Evolutionary conservation across 352 stramenopile species (phyloP).

Genomic region (Phytophthora megakarya): DNA sequence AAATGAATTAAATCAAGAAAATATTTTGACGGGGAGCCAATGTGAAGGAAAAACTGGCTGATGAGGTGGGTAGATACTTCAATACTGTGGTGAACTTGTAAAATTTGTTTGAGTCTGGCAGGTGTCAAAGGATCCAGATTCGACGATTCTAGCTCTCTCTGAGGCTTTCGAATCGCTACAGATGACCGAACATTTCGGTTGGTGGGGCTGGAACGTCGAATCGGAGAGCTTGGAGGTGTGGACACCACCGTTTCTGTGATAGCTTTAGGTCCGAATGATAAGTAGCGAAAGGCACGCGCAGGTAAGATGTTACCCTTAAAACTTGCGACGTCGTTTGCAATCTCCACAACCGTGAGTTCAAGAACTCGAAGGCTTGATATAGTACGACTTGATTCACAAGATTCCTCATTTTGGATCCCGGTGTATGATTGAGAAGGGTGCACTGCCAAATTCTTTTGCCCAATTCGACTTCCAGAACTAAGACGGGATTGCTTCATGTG

Average conservation of each 20-base stretch:
- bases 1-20: conserved; percentile 54
- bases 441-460: background rate
- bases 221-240: conserved; percentile 14
- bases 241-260: background rate
- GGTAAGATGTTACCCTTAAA: conserved; percentile 32
- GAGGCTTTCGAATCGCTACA: conserved; percentile 8
- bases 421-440: background rate
- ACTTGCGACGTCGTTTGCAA: conserved; percentile 29
- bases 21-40: conserved; percentile 45
- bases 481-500: background rate
- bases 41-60: conserved; percentile 59
- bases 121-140: conserved; percentile 45
- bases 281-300: conserved; percentile 31
- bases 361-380: conserved; percentile 40
- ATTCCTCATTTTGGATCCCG: background rate
- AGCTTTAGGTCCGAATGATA: conserved; percentile 20
- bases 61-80: conserved; percentile 49
- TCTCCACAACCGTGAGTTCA: conserved; percentile 44
- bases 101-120: conserved; percentile 37
- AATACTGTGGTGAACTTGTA: conserved; percentile 37
- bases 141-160: conserved; percentile 27
- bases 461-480: background rate
- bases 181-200: conserved; percentile 9
- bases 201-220: conserved; percentile 12
- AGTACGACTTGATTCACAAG: background rate